Conservation (phyloP, 495 filamentous ascomycete species). For the Staphylotrichum longicolle region DNA sequence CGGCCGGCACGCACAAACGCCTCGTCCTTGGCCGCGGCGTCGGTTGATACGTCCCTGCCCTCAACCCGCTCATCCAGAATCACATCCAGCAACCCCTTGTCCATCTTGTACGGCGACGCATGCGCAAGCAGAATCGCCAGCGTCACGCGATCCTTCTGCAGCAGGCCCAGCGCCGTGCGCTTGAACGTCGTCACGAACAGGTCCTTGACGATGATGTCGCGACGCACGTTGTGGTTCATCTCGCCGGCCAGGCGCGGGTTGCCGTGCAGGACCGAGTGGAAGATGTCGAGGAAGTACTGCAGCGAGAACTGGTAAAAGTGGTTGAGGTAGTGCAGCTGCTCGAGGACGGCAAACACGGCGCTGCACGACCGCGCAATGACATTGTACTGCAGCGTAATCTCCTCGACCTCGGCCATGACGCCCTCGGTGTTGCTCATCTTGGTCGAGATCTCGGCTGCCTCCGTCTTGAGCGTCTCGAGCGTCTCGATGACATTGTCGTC, state of each 20-base stretch:
- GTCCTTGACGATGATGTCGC: constrained; percentile 83
- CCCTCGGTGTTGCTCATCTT: constrained; percentile 97
- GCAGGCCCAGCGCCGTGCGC: constrained; percentile 83
- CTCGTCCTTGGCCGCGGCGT: constrained; percentile 61
- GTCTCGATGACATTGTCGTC: constrained; percentile 98
- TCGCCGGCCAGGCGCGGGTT: constrained; percentile 72
- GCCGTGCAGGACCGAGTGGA: constrained; percentile 82
- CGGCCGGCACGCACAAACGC: constrained; percentile 65
- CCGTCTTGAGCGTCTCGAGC: constrained; percentile 94
- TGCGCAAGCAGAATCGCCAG: constrained; percentile 95
- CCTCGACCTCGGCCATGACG: constrained; percentile 96
- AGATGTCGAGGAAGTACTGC: constrained; percentile 96
- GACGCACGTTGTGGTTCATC: constrained; percentile 69
- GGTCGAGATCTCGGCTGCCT: constrained; percentile 89
- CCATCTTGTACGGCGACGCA: constrained; percentile 90
- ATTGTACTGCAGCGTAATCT: constrained; percentile 88
- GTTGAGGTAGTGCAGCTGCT: constrained; percentile 96
- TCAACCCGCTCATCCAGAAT: constrained; percentile 77
- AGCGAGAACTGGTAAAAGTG: constrained; percentile 99
- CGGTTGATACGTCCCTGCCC: constrained; percentile 74
- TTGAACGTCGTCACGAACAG: constrained; percentile 91
- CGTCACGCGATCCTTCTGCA: constrained; percentile 92
- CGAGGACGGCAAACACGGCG: constrained; percentile 92
- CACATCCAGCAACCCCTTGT: constrained; percentile 78
- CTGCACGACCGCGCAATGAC: constrained; percentile 92